Percentiles rank a stretch among this genome's conserved stretches.
Evolutionary conservation across 1,284 basidiomycete genomes (phyloP).

Genomic region (Leccinum griseonigrum): DNA sequence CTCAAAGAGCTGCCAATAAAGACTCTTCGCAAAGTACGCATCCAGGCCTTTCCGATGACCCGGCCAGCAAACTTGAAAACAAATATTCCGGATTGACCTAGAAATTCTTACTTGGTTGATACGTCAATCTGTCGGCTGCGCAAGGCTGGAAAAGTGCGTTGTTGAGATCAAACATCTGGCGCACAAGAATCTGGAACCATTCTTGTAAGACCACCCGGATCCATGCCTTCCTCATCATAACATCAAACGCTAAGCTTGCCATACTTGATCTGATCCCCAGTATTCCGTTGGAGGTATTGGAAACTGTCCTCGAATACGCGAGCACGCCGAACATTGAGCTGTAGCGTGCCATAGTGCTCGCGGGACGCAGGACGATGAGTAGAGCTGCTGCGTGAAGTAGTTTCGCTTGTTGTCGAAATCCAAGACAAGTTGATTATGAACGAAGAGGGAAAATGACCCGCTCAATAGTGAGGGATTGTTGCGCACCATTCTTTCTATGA

Average conservation of each 20-base stretch:
- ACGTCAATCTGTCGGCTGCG: slow-evolving; percentile 90
- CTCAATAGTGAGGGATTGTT: slow-evolving; percentile 98
- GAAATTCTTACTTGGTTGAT: slow-evolving; percentile 96
- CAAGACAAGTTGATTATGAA: slow-evolving; percentile 94
- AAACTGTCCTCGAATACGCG: slow-evolving; percentile 98
- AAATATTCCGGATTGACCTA: slow-evolving; percentile 94
- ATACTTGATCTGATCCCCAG: slow-evolving; percentile 96
- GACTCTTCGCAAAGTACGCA: slow-evolving; percentile 95
- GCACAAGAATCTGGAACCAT: slow-evolving; percentile 97
- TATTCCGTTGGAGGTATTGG: slow-evolving; percentile 85
- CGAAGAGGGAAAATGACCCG: slow-evolving; percentile 94
- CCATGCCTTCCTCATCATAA: slow-evolving; percentile 97
- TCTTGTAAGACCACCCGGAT: slow-evolving; percentile 98
- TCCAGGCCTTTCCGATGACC: slow-evolving; percentile 97
- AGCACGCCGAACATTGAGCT: slow-evolving; percentile 89
- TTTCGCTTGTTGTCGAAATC: slow-evolving; percentile 99
- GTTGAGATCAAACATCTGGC: slow-evolving; percentile 99
- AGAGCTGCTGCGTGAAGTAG: slow-evolving; percentile 96
- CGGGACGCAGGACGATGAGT: slow-evolving; percentile 76
- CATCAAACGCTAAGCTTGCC: slow-evolving; percentile 98
- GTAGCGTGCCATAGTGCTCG: slow-evolving; percentile 82
- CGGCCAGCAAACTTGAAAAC: slow-evolving; percentile 98
- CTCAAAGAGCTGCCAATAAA: slow-evolving; percentile 91
- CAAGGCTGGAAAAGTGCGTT: slow-evolving; percentile 98
- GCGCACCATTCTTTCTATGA: slow-evolving; percentile 96